Conservation (phyloP, 2,329 filamentous ascomycete genomes). For the Knufia fluminis region DNA sequence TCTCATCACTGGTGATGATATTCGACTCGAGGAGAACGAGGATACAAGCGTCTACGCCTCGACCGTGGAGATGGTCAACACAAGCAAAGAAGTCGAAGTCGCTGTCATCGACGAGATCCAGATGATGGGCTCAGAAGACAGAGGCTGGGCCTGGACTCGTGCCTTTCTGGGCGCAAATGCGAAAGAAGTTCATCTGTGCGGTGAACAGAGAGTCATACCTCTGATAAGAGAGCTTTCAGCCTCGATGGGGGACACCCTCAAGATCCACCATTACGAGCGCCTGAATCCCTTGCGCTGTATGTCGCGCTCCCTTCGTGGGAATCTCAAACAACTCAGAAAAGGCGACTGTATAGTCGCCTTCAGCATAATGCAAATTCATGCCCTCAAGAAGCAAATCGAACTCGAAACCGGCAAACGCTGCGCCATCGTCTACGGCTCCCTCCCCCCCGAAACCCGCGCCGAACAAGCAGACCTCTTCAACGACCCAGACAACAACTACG, state of each 20-base stretch:
- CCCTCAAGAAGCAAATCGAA: constrained; percentile 70
- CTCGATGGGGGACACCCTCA: constrained; percentile 68
- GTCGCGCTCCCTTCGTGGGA: constrained; percentile 51
- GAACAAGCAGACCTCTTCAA: constrained; percentile 92
- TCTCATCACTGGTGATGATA: constrained; percentile 84
- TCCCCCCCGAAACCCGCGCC: constrained; percentile 86
- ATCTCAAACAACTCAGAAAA: constrained; percentile 62
- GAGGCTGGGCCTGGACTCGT: constrained; percentile 92
- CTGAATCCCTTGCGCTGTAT: constrained; percentile 68
- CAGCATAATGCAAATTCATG: constrained; percentile 71
- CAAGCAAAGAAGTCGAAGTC: constrained; percentile 60
- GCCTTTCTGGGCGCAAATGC: constrained; percentile 80
- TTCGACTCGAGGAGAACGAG: constrained; percentile 56
- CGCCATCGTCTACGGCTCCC: constrained; percentile 82
- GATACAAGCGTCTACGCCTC: constrained; percentile 58
- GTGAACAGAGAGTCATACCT: constrained; percentile 72
- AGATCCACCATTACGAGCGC: constrained; percentile 74
- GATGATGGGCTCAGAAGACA: constrained; percentile 73
- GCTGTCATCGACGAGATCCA: constrained; percentile 98
- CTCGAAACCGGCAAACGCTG: constrained; percentile 65
- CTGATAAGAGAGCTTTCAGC: constrained; percentile 70
- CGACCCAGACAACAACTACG: constrained; percentile 88
- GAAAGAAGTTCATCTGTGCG: constrained; percentile 85
- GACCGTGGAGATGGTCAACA: constrained; percentile 81
- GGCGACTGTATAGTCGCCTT: constrained; percentile 89